Evolutionary conservation across 495 filamentous ascomycete genomes (phyloP).

Genomic region (Umbilicaria muhlenbergii): DNA sequence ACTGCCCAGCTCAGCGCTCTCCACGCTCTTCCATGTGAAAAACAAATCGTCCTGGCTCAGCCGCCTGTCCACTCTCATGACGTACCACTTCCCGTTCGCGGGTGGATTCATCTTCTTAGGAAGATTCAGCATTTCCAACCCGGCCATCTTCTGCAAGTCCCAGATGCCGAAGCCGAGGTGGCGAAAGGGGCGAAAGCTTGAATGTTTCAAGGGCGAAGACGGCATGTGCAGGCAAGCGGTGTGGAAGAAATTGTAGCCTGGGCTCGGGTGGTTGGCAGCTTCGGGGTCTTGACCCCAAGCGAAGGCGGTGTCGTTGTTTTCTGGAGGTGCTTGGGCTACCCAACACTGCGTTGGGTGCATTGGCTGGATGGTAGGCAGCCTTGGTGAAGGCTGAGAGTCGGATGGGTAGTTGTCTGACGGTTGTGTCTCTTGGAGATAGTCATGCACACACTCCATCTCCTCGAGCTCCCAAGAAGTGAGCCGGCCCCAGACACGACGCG

Average conservation of each 20-base stretch:
- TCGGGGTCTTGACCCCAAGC: background rate
- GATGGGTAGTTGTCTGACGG: background rate
- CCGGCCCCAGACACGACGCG: background rate
- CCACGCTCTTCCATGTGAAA: too few species aligned
- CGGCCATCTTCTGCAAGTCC: background rate
- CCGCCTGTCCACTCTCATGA: too few species aligned
- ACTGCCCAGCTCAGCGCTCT: too few species aligned
- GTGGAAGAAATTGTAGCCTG: slow-evolving; percentile 2
- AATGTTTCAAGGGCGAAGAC: background rate
- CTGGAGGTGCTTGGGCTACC: background rate
- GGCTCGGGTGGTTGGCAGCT: background rate
- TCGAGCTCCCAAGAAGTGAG: background rate
- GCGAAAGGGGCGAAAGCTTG: background rate
- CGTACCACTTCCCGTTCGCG: too few species aligned
- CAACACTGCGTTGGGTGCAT: background rate
- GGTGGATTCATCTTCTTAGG: too few species aligned
- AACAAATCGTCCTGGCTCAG: too few species aligned
- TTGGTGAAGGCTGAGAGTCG: background rate
- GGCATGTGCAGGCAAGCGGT: background rate
- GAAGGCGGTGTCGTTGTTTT: background rate
- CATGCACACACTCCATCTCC: slow-evolving; percentile 2
- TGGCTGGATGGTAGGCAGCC: background rate
- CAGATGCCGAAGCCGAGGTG: slow-evolving; percentile 1
- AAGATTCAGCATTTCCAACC: background rate
- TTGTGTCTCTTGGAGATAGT: background rate